phyloP scores from a whole-genome alignment of 192 early-diverging fungal genomes.

The Backusella luteola region DNA sequence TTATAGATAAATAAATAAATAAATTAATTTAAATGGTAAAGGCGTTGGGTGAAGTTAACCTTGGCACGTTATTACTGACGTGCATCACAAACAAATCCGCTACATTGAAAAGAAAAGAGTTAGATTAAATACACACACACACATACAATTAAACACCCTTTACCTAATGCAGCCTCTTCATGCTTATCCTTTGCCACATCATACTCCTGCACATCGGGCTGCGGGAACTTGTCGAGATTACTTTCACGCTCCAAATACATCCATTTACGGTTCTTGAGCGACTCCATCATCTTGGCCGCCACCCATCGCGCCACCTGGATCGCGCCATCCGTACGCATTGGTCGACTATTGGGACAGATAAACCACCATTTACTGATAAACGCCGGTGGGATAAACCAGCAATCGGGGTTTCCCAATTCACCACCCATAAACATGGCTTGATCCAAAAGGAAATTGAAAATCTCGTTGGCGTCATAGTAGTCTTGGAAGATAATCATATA shows the following conservation, averaged over 20 bases:
- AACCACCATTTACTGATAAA: slow-evolving; percentile 30
- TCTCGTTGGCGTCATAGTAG: slow-evolving; percentile 29
- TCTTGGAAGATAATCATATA: slow-evolving; percentile 30
- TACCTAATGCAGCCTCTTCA: neutral
- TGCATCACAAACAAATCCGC: neutral
- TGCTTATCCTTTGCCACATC: neutral
- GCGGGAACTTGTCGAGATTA: neutral
- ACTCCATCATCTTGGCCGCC: neutral
- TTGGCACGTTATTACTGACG: neutral
- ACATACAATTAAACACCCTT: neutral
- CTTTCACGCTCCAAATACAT: neutral
- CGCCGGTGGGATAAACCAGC: slow-evolving; percentile 18
- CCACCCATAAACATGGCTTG: slow-evolving; percentile 24
- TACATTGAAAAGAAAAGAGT: neutral
- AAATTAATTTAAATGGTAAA: neutral
- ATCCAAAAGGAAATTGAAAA: slow-evolving; percentile 19
- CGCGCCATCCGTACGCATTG: neutral
- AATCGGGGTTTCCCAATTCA: slow-evolving; percentile 24
- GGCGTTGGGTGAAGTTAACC: neutral
- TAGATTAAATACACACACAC: no score
- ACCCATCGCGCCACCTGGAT: neutral
- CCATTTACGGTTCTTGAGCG: neutral
- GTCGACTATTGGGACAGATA: slow-evolving; percentile 17
- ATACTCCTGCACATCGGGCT: neutral
- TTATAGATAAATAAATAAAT: neutral